Base-by-base conservation (phyloP, 345 rosid genomes). In the Kandelia obovata region DNA sequence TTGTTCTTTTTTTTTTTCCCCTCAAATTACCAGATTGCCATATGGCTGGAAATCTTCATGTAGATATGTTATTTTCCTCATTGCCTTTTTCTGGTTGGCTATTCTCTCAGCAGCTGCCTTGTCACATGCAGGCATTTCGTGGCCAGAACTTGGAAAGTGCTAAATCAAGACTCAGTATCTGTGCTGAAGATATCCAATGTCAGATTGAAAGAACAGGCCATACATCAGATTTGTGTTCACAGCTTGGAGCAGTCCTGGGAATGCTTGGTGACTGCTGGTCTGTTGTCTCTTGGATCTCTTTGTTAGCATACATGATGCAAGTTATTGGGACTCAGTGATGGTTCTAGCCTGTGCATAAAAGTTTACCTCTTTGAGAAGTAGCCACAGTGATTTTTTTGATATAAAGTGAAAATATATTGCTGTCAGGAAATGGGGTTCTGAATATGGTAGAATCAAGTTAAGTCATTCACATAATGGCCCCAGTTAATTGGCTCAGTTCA, bases 231-330 rank as follows among this genome's bases (percentile, higher is more conserved):
- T 79, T 95, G 73, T 88, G 98, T 77, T 95, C 99, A 43, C 99
- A 92, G 89, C 94, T 95, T 61, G 99, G 99, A 49, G 99, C 98
- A 52, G 99, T 95, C 60, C 89, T 95, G 47, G 99, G 99, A 20
- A 90, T 92, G 96, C 99, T 92, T 53, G 99, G 99, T 25, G 99
- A 95, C 77, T 92, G 98, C 92, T 85, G 99, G 99, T 92, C 68
- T 57, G 81, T 70, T 60, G 67, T 43, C 76, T 68, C 65, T 53
- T 53, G 59, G 2, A 62, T 34, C n/a, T 8, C 3, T 49, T 26
- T 56, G 59, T 21, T 46, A 21, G 10, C 21, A 34, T 37, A 6
- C 26, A 53, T 6, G 17, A 6, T 20, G 20, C 37, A 49, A 31
- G 17, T 65, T 51, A 9, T 9, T 19, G 27, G 20, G 49, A 51